A percentile compares a stretch with the other conserved stretches of the same genome.
Conservation (phyloP, 2,329 filamentous ascomycete genomes). For the Fusarium tjaetaba region DNA sequence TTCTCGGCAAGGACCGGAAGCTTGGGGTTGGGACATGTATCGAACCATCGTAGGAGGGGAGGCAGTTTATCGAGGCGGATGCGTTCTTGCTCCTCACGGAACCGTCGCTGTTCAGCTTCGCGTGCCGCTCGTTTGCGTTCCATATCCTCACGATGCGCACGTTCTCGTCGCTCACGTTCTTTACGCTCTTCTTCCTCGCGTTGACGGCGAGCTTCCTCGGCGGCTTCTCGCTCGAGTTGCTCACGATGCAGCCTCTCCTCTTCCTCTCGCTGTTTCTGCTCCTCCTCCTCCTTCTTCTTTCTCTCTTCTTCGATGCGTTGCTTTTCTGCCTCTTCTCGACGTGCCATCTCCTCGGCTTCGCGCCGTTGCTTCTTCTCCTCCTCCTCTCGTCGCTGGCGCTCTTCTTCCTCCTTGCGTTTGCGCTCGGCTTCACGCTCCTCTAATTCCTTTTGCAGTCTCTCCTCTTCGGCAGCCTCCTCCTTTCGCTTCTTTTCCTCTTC, state of each 20-base stretch:
- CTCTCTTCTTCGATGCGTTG: constrained; percentile 52
- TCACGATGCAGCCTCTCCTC: constrained; percentile 58
- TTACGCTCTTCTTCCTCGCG: constrained; percentile 63
- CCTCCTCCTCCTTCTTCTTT: constrained; percentile 52
- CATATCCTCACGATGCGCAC: constrained; percentile 55
- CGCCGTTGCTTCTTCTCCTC: constrained; percentile 51
- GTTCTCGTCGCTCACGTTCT: constrained; percentile 60
- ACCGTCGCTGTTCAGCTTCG: constrained; percentile 61
- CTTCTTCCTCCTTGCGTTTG: constrained; percentile 51
- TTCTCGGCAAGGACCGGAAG: constrained; percentile 60
- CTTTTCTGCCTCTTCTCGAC: constrained; percentile 52
- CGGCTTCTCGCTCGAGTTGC: constrained; percentile 58
- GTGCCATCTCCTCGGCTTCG: constrained; percentile 50
- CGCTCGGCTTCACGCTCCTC: constrained; percentile 50
- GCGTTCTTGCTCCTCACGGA: constrained; percentile 65
- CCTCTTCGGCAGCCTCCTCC: constrained; percentile 46
- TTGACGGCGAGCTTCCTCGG: constrained; percentile 59
- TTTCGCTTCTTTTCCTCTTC: constrained; percentile 50
- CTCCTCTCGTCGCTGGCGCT: constrained; percentile 48
- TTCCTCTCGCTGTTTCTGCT: constrained; percentile 54
- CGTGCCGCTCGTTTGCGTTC: constrained; percentile 61
- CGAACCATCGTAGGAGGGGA: constrained; percentile 69
- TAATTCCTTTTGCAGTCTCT: constrained; percentile 44
- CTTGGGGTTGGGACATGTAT: constrained; percentile 62
- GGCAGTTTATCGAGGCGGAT: constrained; percentile 66